Base-by-base conservation (phyloP, 305 asterid genomes). In the Euphrasia arctica region DNA sequence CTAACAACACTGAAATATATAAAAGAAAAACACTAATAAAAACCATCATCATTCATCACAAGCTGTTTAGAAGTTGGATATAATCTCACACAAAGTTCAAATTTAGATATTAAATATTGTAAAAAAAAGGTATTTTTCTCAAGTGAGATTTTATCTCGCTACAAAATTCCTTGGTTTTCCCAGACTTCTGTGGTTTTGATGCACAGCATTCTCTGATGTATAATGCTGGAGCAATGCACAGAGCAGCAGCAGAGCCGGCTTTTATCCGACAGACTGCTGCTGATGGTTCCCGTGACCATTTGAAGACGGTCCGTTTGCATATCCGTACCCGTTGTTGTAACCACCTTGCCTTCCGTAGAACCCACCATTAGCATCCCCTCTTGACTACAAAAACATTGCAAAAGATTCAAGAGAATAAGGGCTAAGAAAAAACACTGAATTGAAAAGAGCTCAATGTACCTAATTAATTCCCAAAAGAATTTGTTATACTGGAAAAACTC, bases 181-280 rank as follows among this genome's bases (percentile, higher is more conserved):
- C 73, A 77, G 64, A 73, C 42, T 62, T 70, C 67, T 70, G 75
- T 79, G 56, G 75, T 73, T 72, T 72, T 66, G 69, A 55, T 55
- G 28, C 60, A 55, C 60, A 55, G 60, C 41, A 55, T 29, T 39
- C 60, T 55, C 41, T 27, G 69, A 74, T 70, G 70, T 58, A 70
- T 74, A 73, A 68, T 15, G 68, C 68, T 18, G 22, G 22, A 18
- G 22, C 76, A 60, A 28, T 18, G 58, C 68, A 65, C 55, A 68
- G 15, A 70, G 59, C 22, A 68, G 60, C 34, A 31, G 34, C 34
- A 42, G 48, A 64, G 54, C 9, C 29, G 8, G 29, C 3, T 27
- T 54, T 79, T 68, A 90, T 81, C 86, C 88, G 65, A 80, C 95
- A 1, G 89, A 86, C 73, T 84, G 88, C 72, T 85, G 86, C 79